phyloP scores from a whole-genome alignment of 768 basidiomycete species.

The Psilocybe subaeruginosa region DNA sequence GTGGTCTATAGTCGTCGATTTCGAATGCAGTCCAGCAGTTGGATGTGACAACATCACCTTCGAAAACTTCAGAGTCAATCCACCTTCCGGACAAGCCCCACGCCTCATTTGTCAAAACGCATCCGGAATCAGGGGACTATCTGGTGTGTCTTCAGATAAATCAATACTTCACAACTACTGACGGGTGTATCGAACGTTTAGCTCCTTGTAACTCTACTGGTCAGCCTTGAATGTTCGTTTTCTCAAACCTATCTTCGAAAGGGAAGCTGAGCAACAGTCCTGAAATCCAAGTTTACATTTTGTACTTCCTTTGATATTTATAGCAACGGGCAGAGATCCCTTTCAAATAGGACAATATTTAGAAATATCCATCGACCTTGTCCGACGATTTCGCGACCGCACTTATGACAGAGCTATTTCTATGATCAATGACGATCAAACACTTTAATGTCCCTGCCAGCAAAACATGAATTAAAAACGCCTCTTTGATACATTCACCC shows the following conservation, averaged over 20 bases:
- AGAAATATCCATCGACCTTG: neutral
- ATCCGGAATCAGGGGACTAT: slow-evolving; percentile 35
- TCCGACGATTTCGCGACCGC: slow-evolving; percentile 9
- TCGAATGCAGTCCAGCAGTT: slow-evolving; percentile 52
- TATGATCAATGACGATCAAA: no score
- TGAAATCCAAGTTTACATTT: neutral
- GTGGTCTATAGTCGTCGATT: slow-evolving; percentile 42
- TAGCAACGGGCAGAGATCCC: neutral
- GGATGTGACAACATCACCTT: slow-evolving; percentile 50
- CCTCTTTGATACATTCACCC: no score
- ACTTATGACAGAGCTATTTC: neutral
- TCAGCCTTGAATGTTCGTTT: neutral
- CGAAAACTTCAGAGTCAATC: slow-evolving; percentile 38
- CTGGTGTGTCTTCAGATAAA: slow-evolving; percentile 26
- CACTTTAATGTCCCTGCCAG: no score
- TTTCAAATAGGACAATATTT: neutral
- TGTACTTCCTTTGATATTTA: neutral
- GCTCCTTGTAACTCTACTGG: neutral
- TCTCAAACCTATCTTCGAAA: neutral
- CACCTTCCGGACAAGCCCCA: slow-evolving; percentile 37
- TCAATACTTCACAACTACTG: neutral
- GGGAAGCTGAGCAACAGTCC: neutral
- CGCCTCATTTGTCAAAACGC: slow-evolving; percentile 52
- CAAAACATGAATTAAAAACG: no score
- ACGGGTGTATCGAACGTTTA: neutral